Evolutionary conservation across 495 filamentous ascomycete genomes (phyloP).

Genomic region (Hypoxylon rickii): DNA sequence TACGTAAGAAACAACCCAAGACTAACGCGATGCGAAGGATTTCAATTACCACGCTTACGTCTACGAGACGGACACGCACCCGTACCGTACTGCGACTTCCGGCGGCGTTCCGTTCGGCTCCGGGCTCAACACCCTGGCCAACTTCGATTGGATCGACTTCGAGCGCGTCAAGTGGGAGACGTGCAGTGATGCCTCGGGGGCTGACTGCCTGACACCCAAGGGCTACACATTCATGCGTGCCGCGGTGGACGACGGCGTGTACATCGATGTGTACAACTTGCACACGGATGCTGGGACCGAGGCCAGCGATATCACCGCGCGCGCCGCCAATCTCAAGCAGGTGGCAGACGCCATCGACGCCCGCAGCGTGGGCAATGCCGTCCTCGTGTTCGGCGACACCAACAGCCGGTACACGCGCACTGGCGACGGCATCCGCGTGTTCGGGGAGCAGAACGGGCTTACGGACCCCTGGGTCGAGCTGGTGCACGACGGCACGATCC

Average conservation of each 20-base stretch:
- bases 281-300: constrained; percentile 66
- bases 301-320: constrained; percentile 51
- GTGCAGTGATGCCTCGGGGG: constrained; percentile 57
- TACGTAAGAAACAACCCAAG: too few species aligned
- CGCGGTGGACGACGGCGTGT: constrained; percentile 45
- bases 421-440: constrained; percentile 54
- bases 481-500: constrained; percentile 48
- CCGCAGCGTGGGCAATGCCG: constrained; percentile 59
- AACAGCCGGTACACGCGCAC: constrained; percentile 62
- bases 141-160: constrained; percentile 59
- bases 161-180: constrained; percentile 60
- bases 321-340: constrained; percentile 60
- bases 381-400: constrained; percentile 63
- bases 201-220: constrained; percentile 68
- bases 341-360: constrained; percentile 57
- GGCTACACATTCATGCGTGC: constrained; percentile 66
- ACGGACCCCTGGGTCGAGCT: constrained; percentile 60
- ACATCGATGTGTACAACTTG: constrained; percentile 64
- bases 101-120: constrained; percentile 64
- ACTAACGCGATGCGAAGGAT: constrained; percentile 42
- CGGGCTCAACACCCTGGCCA: constrained; percentile 64
- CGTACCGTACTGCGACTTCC: constrained; percentile 62
- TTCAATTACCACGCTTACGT: constrained; percentile 68
- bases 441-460: constrained; percentile 50
- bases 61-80: constrained; percentile 59